Conservation (phyloP, 352 stramenopile species). For the Phytophthora nicotianae region DNA sequence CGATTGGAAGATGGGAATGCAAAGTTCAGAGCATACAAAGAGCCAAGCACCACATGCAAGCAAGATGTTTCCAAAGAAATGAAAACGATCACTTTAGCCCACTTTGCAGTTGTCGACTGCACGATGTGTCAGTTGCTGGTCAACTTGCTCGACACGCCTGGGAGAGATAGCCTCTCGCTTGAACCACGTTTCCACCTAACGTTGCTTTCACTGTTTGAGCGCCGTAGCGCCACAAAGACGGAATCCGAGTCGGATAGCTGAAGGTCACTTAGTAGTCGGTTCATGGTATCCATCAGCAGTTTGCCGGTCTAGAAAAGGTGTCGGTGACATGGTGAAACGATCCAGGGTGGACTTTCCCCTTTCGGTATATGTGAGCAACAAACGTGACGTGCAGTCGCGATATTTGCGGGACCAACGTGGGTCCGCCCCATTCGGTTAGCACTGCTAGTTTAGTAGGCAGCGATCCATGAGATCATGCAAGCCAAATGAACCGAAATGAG, state of each 20-base stretch:
- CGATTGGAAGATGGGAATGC: slow-evolving; percentile 9
- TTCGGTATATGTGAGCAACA: too few species aligned
- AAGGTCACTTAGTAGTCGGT: background rate
- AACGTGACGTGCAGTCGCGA: background rate
- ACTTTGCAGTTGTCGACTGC: slow-evolving; percentile 1
- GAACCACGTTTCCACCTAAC: background rate
- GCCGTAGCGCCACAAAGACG: background rate
- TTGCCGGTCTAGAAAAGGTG: background rate
- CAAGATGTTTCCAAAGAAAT: slow-evolving; percentile 24
- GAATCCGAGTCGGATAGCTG: too few species aligned
- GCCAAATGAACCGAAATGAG: too few species aligned
- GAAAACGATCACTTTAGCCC: slow-evolving; percentile 8
- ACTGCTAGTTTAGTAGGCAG: too few species aligned
- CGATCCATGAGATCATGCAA: too few species aligned
- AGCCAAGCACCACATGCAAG: background rate
- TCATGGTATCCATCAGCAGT: slow-evolving; percentile 16
- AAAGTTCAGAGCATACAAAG: slow-evolving; percentile 13
- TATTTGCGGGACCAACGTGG: background rate
- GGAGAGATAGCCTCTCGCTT: background rate
- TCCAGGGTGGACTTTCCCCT: slow-evolving; percentile 13
- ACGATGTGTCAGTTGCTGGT: background rate
- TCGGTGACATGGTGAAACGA: slow-evolving; percentile 16
- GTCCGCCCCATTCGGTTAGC: too few species aligned
- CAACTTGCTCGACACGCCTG: background rate
- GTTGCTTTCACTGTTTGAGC: background rate